Percentiles rank a stretch among this genome's conserved stretches.
Evolutionary conservation across 2,329 filamentous ascomycete genomes (phyloP).

Genomic region (Colletotrichum aenigma): DNA sequence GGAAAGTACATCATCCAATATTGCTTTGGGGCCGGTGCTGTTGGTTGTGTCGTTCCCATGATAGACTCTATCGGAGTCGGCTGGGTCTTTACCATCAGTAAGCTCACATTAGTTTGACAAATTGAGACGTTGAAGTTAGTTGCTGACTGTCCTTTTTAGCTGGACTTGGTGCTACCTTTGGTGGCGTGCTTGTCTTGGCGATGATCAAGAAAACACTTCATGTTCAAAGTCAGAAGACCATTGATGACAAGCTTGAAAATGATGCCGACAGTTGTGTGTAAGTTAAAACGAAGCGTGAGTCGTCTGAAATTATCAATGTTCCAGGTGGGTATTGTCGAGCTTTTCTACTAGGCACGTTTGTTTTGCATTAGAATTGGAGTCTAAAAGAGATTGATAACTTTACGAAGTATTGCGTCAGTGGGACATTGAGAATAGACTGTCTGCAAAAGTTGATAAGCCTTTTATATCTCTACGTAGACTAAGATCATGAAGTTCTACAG

Average conservation of each 20-base stretch:
- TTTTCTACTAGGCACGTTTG: background rate
- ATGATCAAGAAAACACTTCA: background rate
- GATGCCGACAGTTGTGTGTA: background rate
- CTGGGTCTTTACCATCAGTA: background rate
- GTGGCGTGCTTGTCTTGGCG: background rate
- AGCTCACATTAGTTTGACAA: background rate
- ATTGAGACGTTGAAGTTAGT: fast-evolving
- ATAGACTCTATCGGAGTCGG: background rate
- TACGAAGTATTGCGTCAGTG: fast-evolving
- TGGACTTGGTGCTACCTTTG: background rate
- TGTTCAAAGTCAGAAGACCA: background rate
- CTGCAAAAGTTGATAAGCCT: too few relatives aligned
- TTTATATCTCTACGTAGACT: too few relatives aligned
- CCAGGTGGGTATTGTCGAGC: fast-evolving
- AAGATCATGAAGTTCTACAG: too few relatives aligned
- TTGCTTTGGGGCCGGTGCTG: background rate
- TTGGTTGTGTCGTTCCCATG: background rate
- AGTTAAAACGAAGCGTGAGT: fast-evolving
- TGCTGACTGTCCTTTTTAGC: background rate
- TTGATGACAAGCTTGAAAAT: background rate
- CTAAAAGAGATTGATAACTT: background rate
- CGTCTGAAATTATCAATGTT: background rate
- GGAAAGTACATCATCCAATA: background rate
- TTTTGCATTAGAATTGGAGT: background rate
- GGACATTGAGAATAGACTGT: background rate